Evolutionary conservation across 306 rosid genomes (phyloP), one percentile per base, ranked within the genome.

Genomic region (Dicorynia guianensis): DNA sequence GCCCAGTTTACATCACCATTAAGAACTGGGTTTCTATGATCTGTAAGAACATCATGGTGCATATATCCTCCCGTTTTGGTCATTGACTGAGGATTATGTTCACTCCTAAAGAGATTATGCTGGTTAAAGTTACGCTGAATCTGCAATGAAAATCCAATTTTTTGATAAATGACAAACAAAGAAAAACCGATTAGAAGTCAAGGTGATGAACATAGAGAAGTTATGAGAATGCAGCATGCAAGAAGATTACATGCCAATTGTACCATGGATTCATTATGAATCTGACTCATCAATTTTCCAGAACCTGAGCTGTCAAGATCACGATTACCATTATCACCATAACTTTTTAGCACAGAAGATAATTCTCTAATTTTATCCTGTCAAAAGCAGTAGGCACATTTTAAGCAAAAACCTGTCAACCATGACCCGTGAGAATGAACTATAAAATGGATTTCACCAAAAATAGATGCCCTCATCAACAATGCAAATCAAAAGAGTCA

Each of bases 291-390:
- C 88, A 81, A 60, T 71, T 67, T 80, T 46, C 72, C 80, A 57
- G 88, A 71, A 69, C 69, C 86, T 34, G 75, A 81, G 66, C 78
- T 84, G 40, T 78, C 87, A 78, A 87, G 72, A 49, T 65, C 74
- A 69, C 42, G 89, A 80, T 74, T 81, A 75, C 84, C 87, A 83
- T 66, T 82, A 77, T 81, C 88, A 52, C 64, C 82, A 69, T 65
- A 89, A 50, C 33, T 78, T 69, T 83, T 86, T 60, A 64, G 76
- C 49, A 76, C 76, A 9, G 95, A 79, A 60, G 76, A 69, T 84
- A 87, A 74, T 81, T 90, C 90, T 78, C 87, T 85, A 71, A 90
- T 86, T 87, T 86, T 88, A 78, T 94, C 96, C 96, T 92, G 95
- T 56, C 61, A 81, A 19, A 73, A 47, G 44, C 39, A 66, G 60